These are phyloP conservation scores for Apiotrichum montevideense DNA, from an alignment of 1,284 basidiomycete genomes.

Conservation along the genomic window DNA sequence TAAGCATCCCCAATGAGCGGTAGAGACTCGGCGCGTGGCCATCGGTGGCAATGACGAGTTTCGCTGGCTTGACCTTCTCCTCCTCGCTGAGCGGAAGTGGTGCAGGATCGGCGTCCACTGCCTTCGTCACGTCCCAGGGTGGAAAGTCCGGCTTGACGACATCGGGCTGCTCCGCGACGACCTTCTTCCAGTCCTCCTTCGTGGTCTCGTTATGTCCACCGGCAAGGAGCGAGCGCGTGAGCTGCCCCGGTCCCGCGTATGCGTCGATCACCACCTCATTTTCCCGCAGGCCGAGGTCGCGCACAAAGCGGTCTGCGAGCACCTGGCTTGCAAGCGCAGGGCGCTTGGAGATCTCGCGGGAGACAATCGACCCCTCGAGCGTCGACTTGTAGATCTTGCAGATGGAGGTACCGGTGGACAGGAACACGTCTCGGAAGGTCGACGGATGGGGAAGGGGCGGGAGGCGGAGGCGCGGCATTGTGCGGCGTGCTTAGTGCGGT, in stretches of 20 bases:
- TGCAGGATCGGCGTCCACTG: background rate
- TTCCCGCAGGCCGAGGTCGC: constrained; percentile 24
- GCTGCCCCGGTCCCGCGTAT: constrained; percentile 24
- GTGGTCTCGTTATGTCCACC: constrained; percentile 24
- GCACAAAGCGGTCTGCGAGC: constrained; percentile 30
- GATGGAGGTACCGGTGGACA: background rate
- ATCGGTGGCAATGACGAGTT: constrained; percentile 29
- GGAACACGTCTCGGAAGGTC: constrained; percentile 10
- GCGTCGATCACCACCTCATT: constrained; percentile 38
- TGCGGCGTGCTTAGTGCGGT: background rate
- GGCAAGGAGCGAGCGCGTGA: constrained; percentile 32
- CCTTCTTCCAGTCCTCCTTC: constrained; percentile 11
- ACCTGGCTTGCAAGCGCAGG: constrained; percentile 22
- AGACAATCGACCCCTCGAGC: background rate
- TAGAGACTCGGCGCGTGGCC: constrained; percentile 18
- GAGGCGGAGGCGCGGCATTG: constrained; percentile 24
- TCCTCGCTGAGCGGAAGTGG: no score
- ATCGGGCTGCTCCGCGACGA: background rate
- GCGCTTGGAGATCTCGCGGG: constrained; percentile 14
- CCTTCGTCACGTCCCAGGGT: constrained; percentile 2
- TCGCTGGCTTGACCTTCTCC: constrained; percentile 1
- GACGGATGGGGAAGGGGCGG: constrained; percentile 29
- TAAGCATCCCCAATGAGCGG: constrained; percentile 20
- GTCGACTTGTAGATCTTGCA: no score
- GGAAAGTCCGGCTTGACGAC: constrained; percentile 6